Base-by-base conservation (phyloP, 73 alveolate genomes). In the Breviolum minutum region DNA sequence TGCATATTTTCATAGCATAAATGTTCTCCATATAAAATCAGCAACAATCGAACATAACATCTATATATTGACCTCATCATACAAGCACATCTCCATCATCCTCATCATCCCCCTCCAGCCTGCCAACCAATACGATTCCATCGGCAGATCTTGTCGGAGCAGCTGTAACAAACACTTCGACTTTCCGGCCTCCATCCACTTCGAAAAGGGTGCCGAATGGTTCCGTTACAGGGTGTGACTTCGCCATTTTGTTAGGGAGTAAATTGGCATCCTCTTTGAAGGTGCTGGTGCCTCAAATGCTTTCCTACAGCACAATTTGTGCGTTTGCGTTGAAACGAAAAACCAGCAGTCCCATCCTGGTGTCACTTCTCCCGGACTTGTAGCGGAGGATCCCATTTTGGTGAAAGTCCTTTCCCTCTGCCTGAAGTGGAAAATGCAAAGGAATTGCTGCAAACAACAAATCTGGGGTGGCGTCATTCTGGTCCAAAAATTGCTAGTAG, bases 111-210 rank as follows among this genome's bases (percentile, higher is more conserved):
- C 54, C 54, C 54, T 2, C 20, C 63, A 2, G 86, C 99, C 92
- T 94, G 64, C 99, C 99, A 94, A 27, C 99, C 99, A 26, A 94
- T 29, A 30, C 69, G 99, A 54, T 94, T 94, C 99, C 99, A 94
- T 71, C 99, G 99, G 82, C 99, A 94, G 27, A 94, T 27, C 63
- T 94, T 94, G 83, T 94, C 99, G 22, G 99, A 94, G 83, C 99
- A 94, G 82, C 99, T 94, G 92, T 94, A 94, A 71, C 93, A 94
- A 27, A 94, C 99, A 3, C 84, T 77, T 64, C 93, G 83, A 60
- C 82, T 74, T 29, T 91, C 97, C 0, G 97, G 97, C 88, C 96
- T 89, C 68, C 54, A n/a, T n/a, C n/a, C n/a, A n/a, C n/a, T n/a
- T n/a, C n/a, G n/a, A n/a, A n/a, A n/a, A n/a, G n/a, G n/a, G n/a